These are phyloP conservation scores for Leishmania gerbilli DNA, from an alignment of 208 protist genomes.

Conservation along the genomic window DNA sequence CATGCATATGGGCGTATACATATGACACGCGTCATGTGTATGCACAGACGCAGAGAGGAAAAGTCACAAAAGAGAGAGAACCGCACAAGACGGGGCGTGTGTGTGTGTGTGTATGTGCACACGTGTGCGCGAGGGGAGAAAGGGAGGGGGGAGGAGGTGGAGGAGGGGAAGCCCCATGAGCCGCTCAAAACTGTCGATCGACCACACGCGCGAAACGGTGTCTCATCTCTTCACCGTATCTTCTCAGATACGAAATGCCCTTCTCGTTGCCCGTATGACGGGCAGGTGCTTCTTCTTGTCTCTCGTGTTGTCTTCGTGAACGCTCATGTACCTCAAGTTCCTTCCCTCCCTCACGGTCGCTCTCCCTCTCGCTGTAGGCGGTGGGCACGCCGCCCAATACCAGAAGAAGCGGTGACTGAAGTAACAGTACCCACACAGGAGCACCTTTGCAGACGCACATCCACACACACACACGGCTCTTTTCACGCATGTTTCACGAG, in stretches of 20 bases:
- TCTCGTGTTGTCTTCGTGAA: neutral
- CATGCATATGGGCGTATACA: neutral
- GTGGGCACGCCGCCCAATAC: neutral
- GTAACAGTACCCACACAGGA: neutral
- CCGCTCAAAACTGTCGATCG: neutral
- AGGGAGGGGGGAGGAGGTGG: neutral
- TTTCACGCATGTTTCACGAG: neutral
- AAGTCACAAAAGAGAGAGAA: neutral
- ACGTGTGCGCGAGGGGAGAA: neutral
- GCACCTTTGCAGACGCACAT: neutral
- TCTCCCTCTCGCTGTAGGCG: neutral
- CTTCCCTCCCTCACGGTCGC: neutral
- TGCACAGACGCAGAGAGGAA: too few species aligned
- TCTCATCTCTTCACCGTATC: neutral
- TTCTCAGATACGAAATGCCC: neutral
- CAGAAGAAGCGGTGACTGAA: neutral
- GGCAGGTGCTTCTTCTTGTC: neutral
- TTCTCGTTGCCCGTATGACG: neutral
- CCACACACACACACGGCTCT: neutral
- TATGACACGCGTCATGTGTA: neutral
- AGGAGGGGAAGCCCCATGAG: neutral
- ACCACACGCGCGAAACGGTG: neutral
- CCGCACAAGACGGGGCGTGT: neutral
- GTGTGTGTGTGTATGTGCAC: neutral
- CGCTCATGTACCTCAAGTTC: neutral